phyloP scores from a whole-genome alignment of 257 asterid species.

The Rubia yunnanensis region DNA sequence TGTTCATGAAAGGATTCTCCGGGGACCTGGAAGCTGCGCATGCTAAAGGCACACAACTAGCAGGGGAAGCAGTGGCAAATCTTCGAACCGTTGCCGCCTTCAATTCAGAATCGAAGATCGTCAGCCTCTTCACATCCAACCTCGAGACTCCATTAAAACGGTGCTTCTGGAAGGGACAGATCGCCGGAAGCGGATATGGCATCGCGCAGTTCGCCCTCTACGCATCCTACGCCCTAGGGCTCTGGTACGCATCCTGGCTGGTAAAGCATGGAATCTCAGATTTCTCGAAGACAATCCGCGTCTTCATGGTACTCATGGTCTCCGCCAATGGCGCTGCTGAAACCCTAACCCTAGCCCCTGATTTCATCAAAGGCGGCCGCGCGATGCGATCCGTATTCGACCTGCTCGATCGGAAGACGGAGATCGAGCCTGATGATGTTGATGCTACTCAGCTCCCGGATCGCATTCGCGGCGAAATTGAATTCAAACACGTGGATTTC shows the following conservation, averaged over 20 bases:
- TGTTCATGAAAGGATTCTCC: conserved; percentile 94
- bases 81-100: conserved; percentile 85
- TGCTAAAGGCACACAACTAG: conserved; percentile 84
- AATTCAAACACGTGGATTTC: conserved; percentile 79
- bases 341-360: conserved; percentile 83
- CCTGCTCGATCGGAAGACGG: conserved; percentile 73
- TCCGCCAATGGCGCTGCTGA: conserved; percentile 92
- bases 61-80: conserved; percentile 89
- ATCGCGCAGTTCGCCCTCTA: conserved; percentile 75
- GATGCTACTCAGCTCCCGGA: conserved; percentile 39
- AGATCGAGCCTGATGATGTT: conserved; percentile 66
- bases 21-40: conserved; percentile 93
- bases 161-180: conserved; percentile 94
- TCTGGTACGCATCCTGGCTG: conserved; percentile 93
- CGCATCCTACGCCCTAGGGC: conserved; percentile 83
- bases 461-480: conserved; percentile 63
- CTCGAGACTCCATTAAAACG: conserved; percentile 58
- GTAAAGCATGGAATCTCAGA: conserved; percentile 88
- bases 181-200: conserved; percentile 82
- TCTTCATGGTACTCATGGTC: conserved; percentile 91
- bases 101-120: conserved; percentile 66
- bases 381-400: conserved; percentile 86
- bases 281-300: conserved; percentile 82
- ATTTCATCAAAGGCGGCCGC: conserved; percentile 78
- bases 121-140: conserved; percentile 48